Conservation (phyloP, 176 grass and related monocot species). For the Aegilops longissima region DNA sequence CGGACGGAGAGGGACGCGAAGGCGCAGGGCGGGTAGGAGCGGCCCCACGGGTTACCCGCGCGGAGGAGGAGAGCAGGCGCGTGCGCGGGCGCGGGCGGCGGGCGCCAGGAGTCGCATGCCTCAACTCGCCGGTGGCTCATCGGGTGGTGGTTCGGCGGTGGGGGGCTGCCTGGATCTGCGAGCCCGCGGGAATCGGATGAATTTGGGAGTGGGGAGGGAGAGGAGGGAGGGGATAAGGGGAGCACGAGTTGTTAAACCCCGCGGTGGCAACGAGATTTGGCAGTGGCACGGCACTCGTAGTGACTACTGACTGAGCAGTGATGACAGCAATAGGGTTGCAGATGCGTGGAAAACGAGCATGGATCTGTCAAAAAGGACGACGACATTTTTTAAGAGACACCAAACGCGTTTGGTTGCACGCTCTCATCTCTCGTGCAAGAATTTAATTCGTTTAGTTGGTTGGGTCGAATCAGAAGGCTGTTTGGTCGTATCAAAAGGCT, state of each 20-base stretch:
- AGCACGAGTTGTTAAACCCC: constrained; percentile 21
- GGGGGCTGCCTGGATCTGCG: constrained; percentile 19
- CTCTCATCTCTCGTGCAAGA: too few species aligned
- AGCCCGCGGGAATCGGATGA: constrained; percentile 2
- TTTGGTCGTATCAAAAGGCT: too few species aligned
- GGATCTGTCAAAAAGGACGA: too few species aligned
- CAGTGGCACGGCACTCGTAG: background rate
- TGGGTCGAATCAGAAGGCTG: too few species aligned
- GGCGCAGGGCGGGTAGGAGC: background rate
- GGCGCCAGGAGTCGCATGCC: constrained; percentile 47
- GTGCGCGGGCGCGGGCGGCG: background rate
- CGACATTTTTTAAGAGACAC: too few species aligned
- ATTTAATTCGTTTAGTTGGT: too few species aligned
- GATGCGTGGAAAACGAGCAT: background rate
- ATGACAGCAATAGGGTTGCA: background rate
- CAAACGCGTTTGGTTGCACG: too few species aligned
- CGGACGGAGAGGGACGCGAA: constrained; percentile 53
- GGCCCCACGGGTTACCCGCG: constrained; percentile 7
- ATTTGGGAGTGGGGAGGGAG: background rate
- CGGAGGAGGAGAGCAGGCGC: constrained; percentile 10
- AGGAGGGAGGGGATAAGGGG: constrained; percentile 8
- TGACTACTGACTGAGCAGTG: too few species aligned
- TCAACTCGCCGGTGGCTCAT: constrained; percentile 32
- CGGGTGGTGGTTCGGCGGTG: background rate
- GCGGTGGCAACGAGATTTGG: background rate